A percentile compares a stretch with the other conserved stretches of the same genome.
Evolutionary conservation across 768 basidiomycete species (phyloP).

Genomic region (Dendrothele bispora): DNA sequence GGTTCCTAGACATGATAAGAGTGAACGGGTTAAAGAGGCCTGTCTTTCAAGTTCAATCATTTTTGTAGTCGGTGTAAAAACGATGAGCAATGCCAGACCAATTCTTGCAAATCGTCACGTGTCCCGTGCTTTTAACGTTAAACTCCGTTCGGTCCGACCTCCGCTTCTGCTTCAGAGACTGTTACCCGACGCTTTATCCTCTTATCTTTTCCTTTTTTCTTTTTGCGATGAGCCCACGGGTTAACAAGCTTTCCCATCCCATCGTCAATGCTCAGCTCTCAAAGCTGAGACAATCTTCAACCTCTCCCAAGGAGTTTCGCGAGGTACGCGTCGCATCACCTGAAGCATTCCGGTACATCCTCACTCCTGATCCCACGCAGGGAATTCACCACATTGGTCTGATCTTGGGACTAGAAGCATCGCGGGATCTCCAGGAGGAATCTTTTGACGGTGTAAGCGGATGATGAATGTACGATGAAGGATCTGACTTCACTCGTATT

Average conservation of each 20-base stretch:
- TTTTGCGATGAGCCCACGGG: neutral
- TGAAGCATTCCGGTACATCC: neutral
- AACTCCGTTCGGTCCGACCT: too few relatives aligned
- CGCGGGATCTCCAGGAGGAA: conserved; percentile 61
- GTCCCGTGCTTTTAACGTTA: too few relatives aligned
- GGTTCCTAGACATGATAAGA: too few relatives aligned
- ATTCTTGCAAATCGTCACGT: too few relatives aligned
- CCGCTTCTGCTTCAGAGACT: too few relatives aligned
- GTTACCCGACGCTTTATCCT: neutral
- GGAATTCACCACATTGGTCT: conserved; percentile 74
- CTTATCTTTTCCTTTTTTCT: conserved; percentile 2
- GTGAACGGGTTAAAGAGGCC: too few relatives aligned
- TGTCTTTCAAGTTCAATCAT: too few relatives aligned
- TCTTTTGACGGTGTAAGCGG: conserved; percentile 62
- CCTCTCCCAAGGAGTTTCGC: conserved; percentile 73
- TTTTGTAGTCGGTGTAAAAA: too few relatives aligned
- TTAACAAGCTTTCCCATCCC: conserved; percentile 67
- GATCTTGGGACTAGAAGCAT: conserved; percentile 84
- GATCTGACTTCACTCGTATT: conserved; percentile 4
- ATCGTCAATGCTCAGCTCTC: conserved; percentile 73
- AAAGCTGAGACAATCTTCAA: conserved; percentile 61
- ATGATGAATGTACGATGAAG: neutral
- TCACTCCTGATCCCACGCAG: conserved; percentile 33
- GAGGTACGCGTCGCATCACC: conserved; percentile 46
- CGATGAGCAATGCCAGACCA: too few relatives aligned